Conservation (phyloP, 805 yeast genomes). For the Candida manassasensis region DNA sequence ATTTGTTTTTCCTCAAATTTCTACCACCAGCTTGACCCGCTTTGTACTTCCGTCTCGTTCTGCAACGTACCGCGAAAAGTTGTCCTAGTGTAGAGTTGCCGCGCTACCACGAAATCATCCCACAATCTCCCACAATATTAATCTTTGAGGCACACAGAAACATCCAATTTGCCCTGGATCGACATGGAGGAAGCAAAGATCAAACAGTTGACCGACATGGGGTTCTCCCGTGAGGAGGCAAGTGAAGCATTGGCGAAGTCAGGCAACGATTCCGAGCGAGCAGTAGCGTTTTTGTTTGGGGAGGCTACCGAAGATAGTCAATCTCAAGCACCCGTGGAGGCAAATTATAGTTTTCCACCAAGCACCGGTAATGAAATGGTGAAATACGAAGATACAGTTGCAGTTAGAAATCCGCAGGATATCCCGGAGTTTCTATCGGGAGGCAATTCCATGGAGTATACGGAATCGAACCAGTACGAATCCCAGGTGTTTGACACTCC, state of each 20-base stretch:
- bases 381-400: conserved; percentile 18
- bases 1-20: too few relatives aligned
- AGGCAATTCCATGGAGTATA: neutral
- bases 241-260: conserved; percentile 30
- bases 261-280: conserved; percentile 21
- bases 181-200: conserved; percentile 14
- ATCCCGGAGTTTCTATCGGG: conserved; percentile 20
- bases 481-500: neutral
- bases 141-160: too few relatives aligned
- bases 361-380: conserved; percentile 6
- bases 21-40: too few relatives aligned
- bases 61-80: too few relatives aligned
- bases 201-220: conserved; percentile 32
- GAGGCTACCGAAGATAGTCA: conserved; percentile 20
- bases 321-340: conserved; percentile 8
- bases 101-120: too few relatives aligned
- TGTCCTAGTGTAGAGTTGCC: too few relatives aligned
- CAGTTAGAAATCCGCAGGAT: conserved; percentile 24
- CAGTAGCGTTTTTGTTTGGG: conserved; percentile 32
- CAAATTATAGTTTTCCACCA: conserved; percentile 1
- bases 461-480: neutral
- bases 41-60: too few relatives aligned
- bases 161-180: too few relatives aligned
- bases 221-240: conserved; percentile 35
- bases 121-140: too few relatives aligned